Evolutionary conservation across 106 monocot genomes (phyloP), one percentile per base, ranked within the genome.

Genomic region (Iris macrosiphon): DNA sequence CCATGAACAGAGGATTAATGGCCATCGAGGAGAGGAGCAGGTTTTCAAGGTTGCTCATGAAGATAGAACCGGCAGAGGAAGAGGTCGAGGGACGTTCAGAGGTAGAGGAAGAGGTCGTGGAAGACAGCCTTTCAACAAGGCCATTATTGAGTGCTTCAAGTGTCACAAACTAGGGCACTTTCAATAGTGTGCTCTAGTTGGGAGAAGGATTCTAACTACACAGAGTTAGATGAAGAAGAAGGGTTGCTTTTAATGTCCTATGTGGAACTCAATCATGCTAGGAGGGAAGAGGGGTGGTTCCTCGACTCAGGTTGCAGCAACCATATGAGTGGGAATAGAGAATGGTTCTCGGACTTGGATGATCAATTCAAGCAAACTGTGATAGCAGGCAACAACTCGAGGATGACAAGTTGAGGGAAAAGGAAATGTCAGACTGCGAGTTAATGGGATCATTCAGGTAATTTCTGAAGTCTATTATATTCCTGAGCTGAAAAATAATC

Each of bases 101-200:
- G 47, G 47, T 13, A 47, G 47, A 47, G 47, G 47, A 5, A 50
- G 49, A 50, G 49, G 49, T 5, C 6, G 49, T 4, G 49, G 49
- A 7, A 47, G 47, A 47, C 47, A 47, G 17, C 18, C 18, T 10
- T 47, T 47, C 47, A 47, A 47, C 21, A 47, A 20, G 17, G 18
- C 6, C 17, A 0, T 47, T n/a, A 3, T 41, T 13, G 2, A 41
- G 40, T 41, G 40, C 40, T 41, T 13, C 40, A 41, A 41, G 14
- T 41, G 40, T 41, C 40, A 41, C 40, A 41, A 41, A 41, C n/a
- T 41, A n/a, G 40, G 40, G n/a, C 40, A 41, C 40, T 41, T 41
- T 41, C 40, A 41, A n/a, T 41, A 13, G 40, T 13, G n/a, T 41
- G 40, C n/a, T n/a, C 40, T 41, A n/a, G 24, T 41, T 41, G 40